Conservation (phyloP, 2,329 filamentous ascomycete genomes). For the Exutisphaerella laricina region DNA sequence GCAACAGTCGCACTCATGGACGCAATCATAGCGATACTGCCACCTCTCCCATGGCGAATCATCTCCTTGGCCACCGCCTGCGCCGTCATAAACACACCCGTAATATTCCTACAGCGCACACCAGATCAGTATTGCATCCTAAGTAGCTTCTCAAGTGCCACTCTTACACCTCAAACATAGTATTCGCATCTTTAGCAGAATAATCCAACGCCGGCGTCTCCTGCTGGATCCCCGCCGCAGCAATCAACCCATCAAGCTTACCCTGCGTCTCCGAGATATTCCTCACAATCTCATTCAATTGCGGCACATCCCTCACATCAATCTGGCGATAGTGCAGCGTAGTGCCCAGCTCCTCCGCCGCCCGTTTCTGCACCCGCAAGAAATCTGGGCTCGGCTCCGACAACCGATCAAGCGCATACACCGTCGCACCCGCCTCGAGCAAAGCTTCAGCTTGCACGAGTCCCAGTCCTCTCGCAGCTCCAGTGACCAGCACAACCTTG, state of each 20-base stretch:
- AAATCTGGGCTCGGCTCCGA: slow-evolving; percentile 58
- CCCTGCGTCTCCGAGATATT: slow-evolving; percentile 65
- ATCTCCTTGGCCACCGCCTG: slow-evolving; percentile 60
- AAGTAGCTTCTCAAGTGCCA: too few relatives aligned
- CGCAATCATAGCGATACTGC: slow-evolving; percentile 58
- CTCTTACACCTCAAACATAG: slow-evolving; percentile 57
- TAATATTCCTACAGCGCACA: too few relatives aligned
- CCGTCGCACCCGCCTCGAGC: slow-evolving; percentile 67
- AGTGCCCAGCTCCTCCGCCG: slow-evolving; percentile 58
- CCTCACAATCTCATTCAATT: slow-evolving; percentile 62
- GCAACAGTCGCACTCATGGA: slow-evolving; percentile 58
- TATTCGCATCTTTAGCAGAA: slow-evolving; percentile 54
- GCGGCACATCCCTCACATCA: slow-evolving; percentile 68
- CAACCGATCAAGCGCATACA: slow-evolving; percentile 62
- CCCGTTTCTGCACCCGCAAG: slow-evolving; percentile 57
- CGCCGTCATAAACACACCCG: slow-evolving; percentile 58
- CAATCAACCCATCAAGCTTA: slow-evolving; percentile 72
- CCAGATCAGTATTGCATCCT: too few relatives aligned
- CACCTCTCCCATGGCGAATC: slow-evolving; percentile 55
- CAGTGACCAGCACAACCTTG: slow-evolving; percentile 63
- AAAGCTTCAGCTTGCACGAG: slow-evolving; percentile 67
- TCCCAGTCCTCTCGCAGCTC: slow-evolving; percentile 67
- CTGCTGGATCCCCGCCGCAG: slow-evolving; percentile 71
- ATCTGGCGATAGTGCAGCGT: slow-evolving; percentile 69
- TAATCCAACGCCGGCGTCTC: slow-evolving; percentile 81